These are phyloP conservation scores for Bryum argenteum DNA, from an alignment of 225 moss, liverwort and hornwort genomes.

Conservation along the genomic window DNA sequence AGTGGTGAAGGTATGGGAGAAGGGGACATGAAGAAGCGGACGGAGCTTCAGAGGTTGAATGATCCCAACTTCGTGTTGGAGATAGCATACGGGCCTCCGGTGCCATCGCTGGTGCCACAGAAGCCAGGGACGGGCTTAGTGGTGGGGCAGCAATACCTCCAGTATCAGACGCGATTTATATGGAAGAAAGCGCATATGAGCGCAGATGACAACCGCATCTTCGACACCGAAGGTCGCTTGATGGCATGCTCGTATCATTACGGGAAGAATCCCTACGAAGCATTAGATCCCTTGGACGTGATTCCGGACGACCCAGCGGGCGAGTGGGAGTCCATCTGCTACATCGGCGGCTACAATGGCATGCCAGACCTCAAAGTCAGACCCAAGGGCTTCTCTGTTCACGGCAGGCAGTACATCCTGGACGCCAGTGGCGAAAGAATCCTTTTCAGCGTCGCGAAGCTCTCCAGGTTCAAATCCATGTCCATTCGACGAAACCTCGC, in stretches of 20 bases:
- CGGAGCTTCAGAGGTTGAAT: constrained; percentile 25
- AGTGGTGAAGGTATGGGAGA: background rate
- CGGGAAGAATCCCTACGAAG: constrained; percentile 39
- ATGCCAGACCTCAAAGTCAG: constrained; percentile 27
- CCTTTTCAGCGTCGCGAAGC: constrained; percentile 22
- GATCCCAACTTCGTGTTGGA: constrained; percentile 41
- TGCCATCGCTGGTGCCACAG: constrained; percentile 25
- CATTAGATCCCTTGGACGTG: constrained; percentile 17
- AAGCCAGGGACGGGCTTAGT: constrained; percentile 24
- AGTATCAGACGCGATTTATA: background rate
- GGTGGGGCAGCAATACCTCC: background rate
- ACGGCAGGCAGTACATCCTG: constrained; percentile 24
- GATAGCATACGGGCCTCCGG: constrained; percentile 18
- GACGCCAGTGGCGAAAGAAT: constrained; percentile 12
- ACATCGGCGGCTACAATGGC: constrained; percentile 30
- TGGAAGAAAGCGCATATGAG: background rate
- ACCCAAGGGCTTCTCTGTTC: constrained; percentile 9
- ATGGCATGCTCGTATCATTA: constrained; percentile 16
- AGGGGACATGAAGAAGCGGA: background rate
- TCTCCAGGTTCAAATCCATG: constrained; percentile 23
- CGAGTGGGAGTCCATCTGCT: constrained; percentile 35
- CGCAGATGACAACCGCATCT: background rate
- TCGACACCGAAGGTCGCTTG: background rate
- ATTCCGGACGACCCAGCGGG: constrained; percentile 16
- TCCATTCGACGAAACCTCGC: constrained; percentile 30